Evolutionary conservation across 257 asterid genomes (phyloP), one percentile per base, ranked within the genome.

Genomic region (Gardenia jasminoides): DNA sequence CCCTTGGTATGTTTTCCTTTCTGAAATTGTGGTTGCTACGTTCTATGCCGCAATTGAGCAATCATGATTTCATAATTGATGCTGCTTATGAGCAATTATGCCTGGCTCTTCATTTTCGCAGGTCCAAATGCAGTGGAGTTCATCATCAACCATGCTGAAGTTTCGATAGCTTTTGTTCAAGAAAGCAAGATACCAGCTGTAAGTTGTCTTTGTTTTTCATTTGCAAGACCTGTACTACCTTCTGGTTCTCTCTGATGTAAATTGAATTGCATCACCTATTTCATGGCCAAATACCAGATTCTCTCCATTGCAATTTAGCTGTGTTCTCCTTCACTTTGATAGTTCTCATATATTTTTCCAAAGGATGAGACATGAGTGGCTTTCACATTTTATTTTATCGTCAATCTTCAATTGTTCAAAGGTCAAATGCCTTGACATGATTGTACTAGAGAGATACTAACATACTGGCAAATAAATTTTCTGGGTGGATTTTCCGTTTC

Each of bases 71-170:
- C 58, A 1, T 26, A 11, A 41, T 46, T 7, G 10, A 26, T 67
- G 77, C 3, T 22, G 64, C 22, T 22, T 20, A 47, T 10, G 8
- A 16, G 33, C 31, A 11, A 72, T 26, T 30, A 6, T n/a, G 19
- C 70, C 16, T 28, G 6, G 46, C 22, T n/a, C 30, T 24, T 67
- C 43, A 1, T 75, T 28, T 75, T 67, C 80, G 84, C 87, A 95
- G 99, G 99, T 79, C 88, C 95, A 76, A 90, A 93, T 86, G 99
- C 99, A 33, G 97, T 95, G 47, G 99, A 95, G 87, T 95, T 83
- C 91, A 93, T 95, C 72, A 88, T 95, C 83, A 95, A 93, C 84
- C 97, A 95, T 77, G 98, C 99, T 11, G 97, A 95, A 84, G 86
- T 95, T 76, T 89, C 97, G 59, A 84, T 93, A 54, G 93, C 86